These are phyloP conservation scores for Pulveroboletus sp. DNA, from an alignment of 768 basidiomycete genomes.

Conservation along the genomic window DNA sequence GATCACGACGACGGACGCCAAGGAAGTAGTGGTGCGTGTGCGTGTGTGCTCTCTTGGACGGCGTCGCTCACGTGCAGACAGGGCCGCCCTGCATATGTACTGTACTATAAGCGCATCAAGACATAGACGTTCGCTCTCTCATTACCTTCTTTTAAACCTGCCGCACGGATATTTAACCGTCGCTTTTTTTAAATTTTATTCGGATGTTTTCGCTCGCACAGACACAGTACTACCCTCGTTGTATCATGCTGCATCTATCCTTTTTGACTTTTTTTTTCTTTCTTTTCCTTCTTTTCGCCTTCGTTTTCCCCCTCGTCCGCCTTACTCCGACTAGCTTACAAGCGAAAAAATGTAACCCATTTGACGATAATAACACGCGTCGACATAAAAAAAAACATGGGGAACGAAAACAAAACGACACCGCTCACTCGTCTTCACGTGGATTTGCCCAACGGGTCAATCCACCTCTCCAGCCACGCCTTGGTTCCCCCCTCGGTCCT, in stretches of 20 bases:
- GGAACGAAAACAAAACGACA: not conserved
- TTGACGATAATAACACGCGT: conserved; percentile 18
- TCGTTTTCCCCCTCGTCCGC: not conserved
- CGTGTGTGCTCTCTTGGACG: not conserved
- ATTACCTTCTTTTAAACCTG: not conserved
- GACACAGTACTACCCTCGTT: conserved; percentile 17
- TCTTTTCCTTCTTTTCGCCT: not conserved
- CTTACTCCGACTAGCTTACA: conserved; percentile 32
- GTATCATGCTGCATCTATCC: conserved; percentile 22
- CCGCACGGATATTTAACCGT: not conserved
- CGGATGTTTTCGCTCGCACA: conserved; percentile 15
- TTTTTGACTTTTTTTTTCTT: not conserved
- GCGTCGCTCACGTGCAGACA: conserved; percentile 34
- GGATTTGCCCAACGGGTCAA: too few relatives aligned
- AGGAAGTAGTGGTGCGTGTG: conserved; percentile 75
- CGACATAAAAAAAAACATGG: not conserved
- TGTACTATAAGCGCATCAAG: conserved; percentile 70
- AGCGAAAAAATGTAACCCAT: conserved; percentile 20
- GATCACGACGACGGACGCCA: conserved; percentile 65
- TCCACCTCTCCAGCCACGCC: not conserved
- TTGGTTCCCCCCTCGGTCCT: not conserved
- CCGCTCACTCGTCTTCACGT: too few relatives aligned
- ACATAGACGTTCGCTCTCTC: conserved; percentile 11
- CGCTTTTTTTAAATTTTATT: conserved; percentile 18
- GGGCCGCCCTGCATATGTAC: conserved; percentile 68